Evolutionary conservation across 768 basidiomycete genomes (phyloP).

Genomic region (Boletus fagicola): DNA sequence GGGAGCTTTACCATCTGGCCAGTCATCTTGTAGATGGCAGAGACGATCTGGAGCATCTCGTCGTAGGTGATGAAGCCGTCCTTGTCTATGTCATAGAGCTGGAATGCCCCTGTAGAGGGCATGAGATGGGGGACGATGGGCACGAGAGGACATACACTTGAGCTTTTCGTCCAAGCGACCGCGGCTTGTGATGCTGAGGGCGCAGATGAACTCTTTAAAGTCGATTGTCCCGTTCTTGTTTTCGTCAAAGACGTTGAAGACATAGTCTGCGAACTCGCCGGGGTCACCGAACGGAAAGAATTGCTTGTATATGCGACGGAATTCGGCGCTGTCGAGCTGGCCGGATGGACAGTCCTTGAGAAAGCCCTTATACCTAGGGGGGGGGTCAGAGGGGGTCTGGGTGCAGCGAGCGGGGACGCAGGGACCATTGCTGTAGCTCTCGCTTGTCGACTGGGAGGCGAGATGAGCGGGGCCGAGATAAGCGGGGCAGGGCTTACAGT

Average conservation of each 20-base stretch:
- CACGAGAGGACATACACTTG: constrained; percentile 65
- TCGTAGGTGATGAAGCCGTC: constrained; percentile 98
- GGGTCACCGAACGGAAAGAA: constrained; percentile 99
- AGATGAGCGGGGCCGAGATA: constrained; percentile 20
- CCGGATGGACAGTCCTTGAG: constrained; percentile 98
- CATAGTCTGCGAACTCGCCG: constrained; percentile 93
- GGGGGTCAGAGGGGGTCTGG: constrained; percentile 9
- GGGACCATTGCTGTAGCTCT: constrained; percentile 91
- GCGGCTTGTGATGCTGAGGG: constrained; percentile 90
- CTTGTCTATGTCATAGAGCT: constrained; percentile 97
- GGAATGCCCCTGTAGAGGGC: constrained; percentile 85
- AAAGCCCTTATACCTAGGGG: constrained; percentile 94
- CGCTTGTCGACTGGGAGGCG: constrained; percentile 82
- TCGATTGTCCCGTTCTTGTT: constrained; percentile 97
- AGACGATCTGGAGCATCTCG: constrained; percentile 98
- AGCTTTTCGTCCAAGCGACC: constrained; percentile 97
- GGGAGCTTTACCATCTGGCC: constrained; percentile 99
- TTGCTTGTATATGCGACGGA: constrained; percentile 97
- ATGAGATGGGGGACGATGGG: constrained; percentile 16
- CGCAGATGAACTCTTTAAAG: constrained; percentile 99
- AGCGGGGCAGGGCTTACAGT: constrained; percentile 58
- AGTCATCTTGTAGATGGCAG: constrained; percentile 99
- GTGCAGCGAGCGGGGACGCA: constrained; percentile 7
- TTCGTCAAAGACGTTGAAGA: constrained; percentile 96
- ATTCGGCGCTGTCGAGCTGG: constrained; percentile 92